Conservation (phyloP, 2,329 filamentous ascomycete species). For the Pyrenochaeta sp. region DNA sequence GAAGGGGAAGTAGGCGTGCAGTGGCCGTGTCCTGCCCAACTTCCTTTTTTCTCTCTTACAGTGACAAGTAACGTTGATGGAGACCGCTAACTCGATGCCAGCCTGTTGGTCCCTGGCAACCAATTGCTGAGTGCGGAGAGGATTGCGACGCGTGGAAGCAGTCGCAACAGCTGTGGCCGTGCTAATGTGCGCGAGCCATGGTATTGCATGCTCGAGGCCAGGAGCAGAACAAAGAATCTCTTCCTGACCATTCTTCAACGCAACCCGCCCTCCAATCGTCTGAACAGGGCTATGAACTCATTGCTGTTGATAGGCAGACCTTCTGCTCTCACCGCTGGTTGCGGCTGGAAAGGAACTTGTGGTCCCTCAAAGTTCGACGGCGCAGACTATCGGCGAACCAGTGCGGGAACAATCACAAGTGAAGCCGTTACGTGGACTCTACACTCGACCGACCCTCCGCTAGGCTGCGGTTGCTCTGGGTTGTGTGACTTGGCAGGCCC, state of each 20-base stretch:
- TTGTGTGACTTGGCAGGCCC: slow-evolving; percentile 17
- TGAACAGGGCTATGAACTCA: neutral
- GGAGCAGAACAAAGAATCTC: slow-evolving; percentile 3
- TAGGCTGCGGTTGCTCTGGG: slow-evolving; percentile 13
- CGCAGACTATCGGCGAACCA: slow-evolving; percentile 2
- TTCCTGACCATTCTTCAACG: neutral
- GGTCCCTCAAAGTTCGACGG: slow-evolving; percentile 7
- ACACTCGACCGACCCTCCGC: slow-evolving; percentile 24
- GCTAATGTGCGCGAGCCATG: slow-evolving; percentile 3
- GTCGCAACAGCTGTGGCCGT: slow-evolving; percentile 11
- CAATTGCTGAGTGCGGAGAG: slow-evolving; percentile 5
- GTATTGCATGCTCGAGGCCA: slow-evolving; percentile 1
- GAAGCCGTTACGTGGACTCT: slow-evolving; percentile 23
- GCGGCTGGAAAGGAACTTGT: slow-evolving; percentile 1
- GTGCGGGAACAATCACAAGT: slow-evolving; percentile 7
- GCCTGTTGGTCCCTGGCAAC: slow-evolving; percentile 2
- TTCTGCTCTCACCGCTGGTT: neutral
- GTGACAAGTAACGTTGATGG: slow-evolving; percentile 10
- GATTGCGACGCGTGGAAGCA: neutral
- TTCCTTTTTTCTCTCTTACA: slow-evolving; percentile 9
- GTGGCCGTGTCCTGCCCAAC: slow-evolving; percentile 1
- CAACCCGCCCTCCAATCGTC: neutral
- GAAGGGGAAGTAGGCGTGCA: too few species aligned
- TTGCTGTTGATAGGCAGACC: neutral
- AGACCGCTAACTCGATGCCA: neutral